A percentile compares a stretch with the other conserved stretches of the same genome.
Conservation (phyloP, 768 basidiomycete species). For the Kwoniella bestiolae region DNA sequence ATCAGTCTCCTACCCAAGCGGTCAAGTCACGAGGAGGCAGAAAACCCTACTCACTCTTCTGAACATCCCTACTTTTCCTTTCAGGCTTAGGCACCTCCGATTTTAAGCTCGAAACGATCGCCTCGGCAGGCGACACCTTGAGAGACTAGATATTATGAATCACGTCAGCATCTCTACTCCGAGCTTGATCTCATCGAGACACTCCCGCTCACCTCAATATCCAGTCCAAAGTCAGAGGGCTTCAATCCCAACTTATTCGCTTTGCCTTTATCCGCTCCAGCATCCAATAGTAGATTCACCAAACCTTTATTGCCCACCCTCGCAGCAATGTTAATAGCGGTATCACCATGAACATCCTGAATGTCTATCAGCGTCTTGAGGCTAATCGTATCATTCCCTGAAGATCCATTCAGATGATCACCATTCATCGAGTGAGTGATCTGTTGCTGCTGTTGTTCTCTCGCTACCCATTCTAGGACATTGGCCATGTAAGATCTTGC, state of each 20-base stretch:
- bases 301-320: constrained; percentile 86
- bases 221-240: constrained; percentile 93
- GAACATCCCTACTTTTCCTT: constrained; percentile 70
- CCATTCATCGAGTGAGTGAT: background rate
- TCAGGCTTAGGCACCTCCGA: constrained; percentile 75
- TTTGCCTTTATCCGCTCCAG: constrained; percentile 84
- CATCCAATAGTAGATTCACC: constrained; percentile 83
- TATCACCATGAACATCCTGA: constrained; percentile 94
- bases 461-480: constrained; percentile 78
- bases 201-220: constrained; percentile 72
- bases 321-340: constrained; percentile 92
- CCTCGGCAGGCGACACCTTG: constrained; percentile 64
- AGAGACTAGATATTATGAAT: constrained; percentile 28
- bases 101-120: constrained; percentile 74
- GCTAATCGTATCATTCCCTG: constrained; percentile 3
- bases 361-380: constrained; percentile 74
- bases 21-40: background rate
- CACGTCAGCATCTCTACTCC: constrained; percentile 6
- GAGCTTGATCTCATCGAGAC: background rate
- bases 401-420: background rate
- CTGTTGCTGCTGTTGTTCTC: constrained; percentile 49
- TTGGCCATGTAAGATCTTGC: constrained; percentile 92
- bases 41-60: constrained; percentile 60
- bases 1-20: too few relatives aligned
- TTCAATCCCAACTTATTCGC: constrained; percentile 91